phyloP scores from a whole-genome alignment of 1,284 basidiomycete genomes.

The Cystobasidium sp. region DNA sequence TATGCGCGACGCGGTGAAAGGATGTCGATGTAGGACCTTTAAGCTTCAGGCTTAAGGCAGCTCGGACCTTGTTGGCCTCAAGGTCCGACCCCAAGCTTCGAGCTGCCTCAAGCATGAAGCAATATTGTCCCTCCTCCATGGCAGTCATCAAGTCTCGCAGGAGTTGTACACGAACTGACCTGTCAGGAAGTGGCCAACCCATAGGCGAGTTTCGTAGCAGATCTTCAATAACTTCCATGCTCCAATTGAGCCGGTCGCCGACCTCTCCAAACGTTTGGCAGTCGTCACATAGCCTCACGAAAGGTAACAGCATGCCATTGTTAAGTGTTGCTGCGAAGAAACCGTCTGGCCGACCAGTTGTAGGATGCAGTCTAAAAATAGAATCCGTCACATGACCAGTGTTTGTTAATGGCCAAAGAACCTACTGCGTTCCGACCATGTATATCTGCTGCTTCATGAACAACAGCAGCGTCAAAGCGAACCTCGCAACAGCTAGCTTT shows the following conservation, averaged over 20 bases:
- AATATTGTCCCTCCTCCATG: neutral
- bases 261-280: conserved; percentile 25
- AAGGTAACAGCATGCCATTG: conserved; percentile 18
- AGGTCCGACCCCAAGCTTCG: no score
- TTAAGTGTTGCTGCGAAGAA: conserved; percentile 41
- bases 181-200: conserved; percentile 28
- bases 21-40: no score
- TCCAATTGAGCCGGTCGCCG: conserved; percentile 36
- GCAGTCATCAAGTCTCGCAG: neutral
- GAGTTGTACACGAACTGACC: neutral
- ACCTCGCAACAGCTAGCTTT: conserved; percentile 22
- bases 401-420: neutral
- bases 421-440: conserved; percentile 35
- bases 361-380: conserved; percentile 24
- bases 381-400: neutral
- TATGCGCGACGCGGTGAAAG: no score
- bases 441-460: conserved; percentile 36
- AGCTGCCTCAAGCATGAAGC: no score
- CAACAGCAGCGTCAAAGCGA: conserved; percentile 28
- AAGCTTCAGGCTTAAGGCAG: no score
- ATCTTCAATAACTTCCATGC: conserved; percentile 12
- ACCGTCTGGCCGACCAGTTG: conserved; percentile 37
- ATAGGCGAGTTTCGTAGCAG: conserved; percentile 19
- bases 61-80: no score
- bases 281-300: conserved; percentile 13